Evolutionary conservation across 805 yeast species (phyloP).

Genomic region (Starmerella stellata): DNA sequence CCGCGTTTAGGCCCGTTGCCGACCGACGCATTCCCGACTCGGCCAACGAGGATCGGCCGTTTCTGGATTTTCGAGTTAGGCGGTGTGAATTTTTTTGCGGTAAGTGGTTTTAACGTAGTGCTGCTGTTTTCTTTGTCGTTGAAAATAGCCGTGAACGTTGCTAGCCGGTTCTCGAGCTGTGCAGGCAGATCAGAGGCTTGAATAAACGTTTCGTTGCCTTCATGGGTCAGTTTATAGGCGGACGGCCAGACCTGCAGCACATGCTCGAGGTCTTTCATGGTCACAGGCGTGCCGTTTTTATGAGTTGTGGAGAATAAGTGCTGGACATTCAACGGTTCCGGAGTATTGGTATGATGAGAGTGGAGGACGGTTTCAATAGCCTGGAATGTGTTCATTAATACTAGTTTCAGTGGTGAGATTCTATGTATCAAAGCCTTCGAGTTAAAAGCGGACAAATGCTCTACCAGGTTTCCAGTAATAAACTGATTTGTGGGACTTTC

Average conservation of each 20-base stretch:
- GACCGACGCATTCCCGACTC: no score
- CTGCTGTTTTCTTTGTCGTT: slow-evolving; percentile 7
- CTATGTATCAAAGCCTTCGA: slow-evolving; percentile 1
- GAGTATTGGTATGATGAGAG: slow-evolving; percentile 15
- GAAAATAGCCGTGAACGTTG: slow-evolving; percentile 2
- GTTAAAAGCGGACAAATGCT: no score
- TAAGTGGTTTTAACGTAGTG: not conserved
- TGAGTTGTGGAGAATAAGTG: slow-evolving; percentile 13
- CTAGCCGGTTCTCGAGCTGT: slow-evolving; percentile 2
- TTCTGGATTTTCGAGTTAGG: not conserved
- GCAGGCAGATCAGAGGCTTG: slow-evolving; percentile 11
- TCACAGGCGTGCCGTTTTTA: slow-evolving; percentile 13
- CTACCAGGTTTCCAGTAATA: no score
- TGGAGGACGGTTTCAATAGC: slow-evolving; percentile 17
- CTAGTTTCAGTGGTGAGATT: not conserved
- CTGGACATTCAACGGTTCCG: slow-evolving; percentile 15
- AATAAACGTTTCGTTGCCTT: slow-evolving; percentile 4
- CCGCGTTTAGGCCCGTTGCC: slow-evolving; percentile 3
- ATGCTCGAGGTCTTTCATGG: slow-evolving; percentile 12
- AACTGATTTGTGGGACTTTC: no score
- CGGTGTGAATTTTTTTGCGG: not conserved
- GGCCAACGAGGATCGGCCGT: slow-evolving; percentile 3
- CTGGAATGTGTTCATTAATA: slow-evolving; percentile 13
- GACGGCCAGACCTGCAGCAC: slow-evolving; percentile 16
- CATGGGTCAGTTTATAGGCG: slow-evolving; percentile 13